These are phyloP conservation scores for Aspergillus fischeri DNA, from an alignment of 2,329 filamentous ascomycete species.

Conservation along the genomic window DNA sequence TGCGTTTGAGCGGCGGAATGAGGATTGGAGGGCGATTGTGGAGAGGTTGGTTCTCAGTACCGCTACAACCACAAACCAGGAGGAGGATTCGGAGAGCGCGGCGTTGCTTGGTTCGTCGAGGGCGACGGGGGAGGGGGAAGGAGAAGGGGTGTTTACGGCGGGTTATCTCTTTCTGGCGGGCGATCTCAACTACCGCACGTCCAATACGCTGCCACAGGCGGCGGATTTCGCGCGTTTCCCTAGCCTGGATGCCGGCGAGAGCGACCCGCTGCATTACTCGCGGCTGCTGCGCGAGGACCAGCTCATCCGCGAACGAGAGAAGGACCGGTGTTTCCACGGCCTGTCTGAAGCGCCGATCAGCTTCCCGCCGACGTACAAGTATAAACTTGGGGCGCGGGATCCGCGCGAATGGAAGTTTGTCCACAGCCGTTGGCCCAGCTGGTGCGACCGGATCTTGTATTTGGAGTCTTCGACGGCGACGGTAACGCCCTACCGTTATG, in stretches of 20 bases:
- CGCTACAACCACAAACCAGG: too few relatives aligned
- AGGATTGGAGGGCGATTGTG: constrained; percentile 84
- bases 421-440: constrained; percentile 78
- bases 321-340: constrained; percentile 70
- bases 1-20: constrained; percentile 69
- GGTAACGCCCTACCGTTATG: constrained; percentile 62
- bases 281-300: constrained; percentile 73
- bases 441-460: constrained; percentile 89
- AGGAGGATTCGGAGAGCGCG: constrained; percentile 23
- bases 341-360: constrained; percentile 67
- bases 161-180: constrained; percentile 82
- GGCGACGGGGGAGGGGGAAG: constrained; percentile 6
- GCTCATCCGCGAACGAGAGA: constrained; percentile 65
- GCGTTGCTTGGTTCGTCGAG: constrained; percentile 23
- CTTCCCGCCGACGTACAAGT: constrained; percentile 96
- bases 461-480: constrained; percentile 47
- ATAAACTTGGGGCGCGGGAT: constrained; percentile 47
- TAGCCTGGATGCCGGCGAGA: constrained; percentile 47
- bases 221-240: constrained; percentile 60
- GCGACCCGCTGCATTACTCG: constrained; percentile 59
- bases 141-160: constrained; percentile 64
- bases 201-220: constrained; percentile 58
- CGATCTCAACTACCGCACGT: constrained; percentile 92
- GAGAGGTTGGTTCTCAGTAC: constrained; percentile 67
- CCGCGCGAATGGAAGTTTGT: constrained; percentile 67